Conservation (phyloP, 495 filamentous ascomycete species). For the Lophium mytilinum region DNA sequence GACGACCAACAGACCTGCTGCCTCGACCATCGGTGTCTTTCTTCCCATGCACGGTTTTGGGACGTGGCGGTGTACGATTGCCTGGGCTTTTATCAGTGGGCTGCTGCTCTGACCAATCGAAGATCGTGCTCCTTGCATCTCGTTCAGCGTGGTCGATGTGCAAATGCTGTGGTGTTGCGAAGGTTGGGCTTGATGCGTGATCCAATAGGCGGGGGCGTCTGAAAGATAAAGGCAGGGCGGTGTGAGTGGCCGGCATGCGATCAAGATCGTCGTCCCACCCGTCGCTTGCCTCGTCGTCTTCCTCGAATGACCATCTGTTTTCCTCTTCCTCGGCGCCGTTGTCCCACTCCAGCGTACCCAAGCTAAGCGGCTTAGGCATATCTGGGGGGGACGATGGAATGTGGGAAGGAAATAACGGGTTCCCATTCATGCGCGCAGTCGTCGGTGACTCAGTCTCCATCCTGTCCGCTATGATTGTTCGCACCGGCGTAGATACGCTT, state of each 20-base stretch:
- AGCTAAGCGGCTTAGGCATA: conserved; percentile 19
- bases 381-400: conserved; percentile 23
- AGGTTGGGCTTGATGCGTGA: conserved; percentile 15
- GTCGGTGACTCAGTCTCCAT: conserved; percentile 14
- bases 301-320: conserved; percentile 30
- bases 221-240: conserved; percentile 20
- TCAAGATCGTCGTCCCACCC: conserved; percentile 11
- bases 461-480: conserved; percentile 17
- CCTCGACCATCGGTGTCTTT: conserved; percentile 65
- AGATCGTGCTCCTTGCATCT: conserved; percentile 52
- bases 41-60: conserved; percentile 86
- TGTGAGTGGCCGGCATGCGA: conserved; percentile 8
- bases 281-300: conserved; percentile 17
- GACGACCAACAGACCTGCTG: conserved; percentile 64
- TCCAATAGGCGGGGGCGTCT: conserved; percentile 13
- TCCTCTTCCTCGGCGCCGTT: conserved; percentile 21
- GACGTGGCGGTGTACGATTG: conserved; percentile 55
- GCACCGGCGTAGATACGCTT: conserved; percentile 49
- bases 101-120: conserved; percentile 79
- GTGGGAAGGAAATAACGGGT: conserved; percentile 16
- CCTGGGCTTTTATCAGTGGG: conserved; percentile 43
- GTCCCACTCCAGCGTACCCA: conserved; percentile 25
- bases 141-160: conserved; percentile 20
- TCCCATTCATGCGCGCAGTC: conserved; percentile 3
- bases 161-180: conserved; percentile 9